Evolutionary conservation across 495 filamentous ascomycete genomes (phyloP).

Genomic region (Aspergillus avenaceus): DNA sequence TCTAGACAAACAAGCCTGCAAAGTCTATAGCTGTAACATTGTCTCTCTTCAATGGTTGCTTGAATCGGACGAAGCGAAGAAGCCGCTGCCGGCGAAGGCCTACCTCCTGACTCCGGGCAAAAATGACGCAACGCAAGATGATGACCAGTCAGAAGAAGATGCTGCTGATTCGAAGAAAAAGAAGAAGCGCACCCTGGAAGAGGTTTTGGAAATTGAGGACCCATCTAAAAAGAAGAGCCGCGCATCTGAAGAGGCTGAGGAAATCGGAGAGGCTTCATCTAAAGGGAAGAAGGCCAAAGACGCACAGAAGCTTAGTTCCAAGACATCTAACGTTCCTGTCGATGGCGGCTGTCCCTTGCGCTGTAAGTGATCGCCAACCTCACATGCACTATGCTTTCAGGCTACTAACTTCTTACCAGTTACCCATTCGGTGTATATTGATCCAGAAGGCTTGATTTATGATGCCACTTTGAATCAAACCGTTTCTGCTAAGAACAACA

Average conservation of each 20-base stretch:
- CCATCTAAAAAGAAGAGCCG: constrained; percentile 24
- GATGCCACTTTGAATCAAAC: constrained; percentile 51
- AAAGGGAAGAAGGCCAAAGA: constrained; percentile 43
- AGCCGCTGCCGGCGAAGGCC: constrained; percentile 38
- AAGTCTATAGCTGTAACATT: constrained; percentile 45
- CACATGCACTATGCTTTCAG: too few relatives aligned
- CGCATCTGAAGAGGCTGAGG: too few relatives aligned
- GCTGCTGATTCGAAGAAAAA: constrained; percentile 19
- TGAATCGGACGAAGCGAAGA: constrained; percentile 41
- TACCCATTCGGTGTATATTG: constrained; percentile 62
- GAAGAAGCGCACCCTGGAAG: constrained; percentile 21
- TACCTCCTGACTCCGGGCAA: constrained; percentile 23
- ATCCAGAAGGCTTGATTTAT: constrained; percentile 57
- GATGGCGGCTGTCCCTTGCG: constrained; percentile 40
- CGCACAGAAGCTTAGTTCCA: constrained; percentile 36
- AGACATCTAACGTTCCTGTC: constrained; percentile 42
- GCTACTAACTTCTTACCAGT: not conserved
- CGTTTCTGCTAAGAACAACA: constrained; percentile 53
- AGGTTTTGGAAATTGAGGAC: constrained; percentile 2
- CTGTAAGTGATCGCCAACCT: constrained; percentile 27
- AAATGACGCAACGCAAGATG: constrained; percentile 7
- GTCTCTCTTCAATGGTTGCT: constrained; percentile 62
- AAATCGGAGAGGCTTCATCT: too few relatives aligned
- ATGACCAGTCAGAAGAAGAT: constrained; percentile 15
- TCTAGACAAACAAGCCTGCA: constrained; percentile 48